A percentile compares a stretch with the other conserved stretches of the same genome.
These are phyloP conservation scores for Byssothecium circinans DNA, from an alignment of 2,329 filamentous ascomycete species.

Conservation along the genomic window DNA sequence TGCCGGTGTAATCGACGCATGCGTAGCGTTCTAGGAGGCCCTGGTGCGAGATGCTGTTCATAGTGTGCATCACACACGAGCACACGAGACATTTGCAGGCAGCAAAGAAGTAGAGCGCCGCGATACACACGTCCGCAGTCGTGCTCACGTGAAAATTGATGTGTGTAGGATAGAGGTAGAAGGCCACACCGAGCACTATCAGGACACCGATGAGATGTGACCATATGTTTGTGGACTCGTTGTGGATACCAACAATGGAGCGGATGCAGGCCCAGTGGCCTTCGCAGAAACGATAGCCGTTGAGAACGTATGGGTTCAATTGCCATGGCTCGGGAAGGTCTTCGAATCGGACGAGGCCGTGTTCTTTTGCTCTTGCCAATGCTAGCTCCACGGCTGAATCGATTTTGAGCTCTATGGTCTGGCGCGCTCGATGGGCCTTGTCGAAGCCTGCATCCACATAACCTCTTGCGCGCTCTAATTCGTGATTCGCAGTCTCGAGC, in stretches of 20 bases:
- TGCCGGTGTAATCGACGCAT: constrained; percentile 97
- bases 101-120: constrained; percentile 92
- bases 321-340: constrained; percentile 91
- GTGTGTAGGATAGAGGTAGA: constrained; percentile 92
- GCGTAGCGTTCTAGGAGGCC: constrained; percentile 90
- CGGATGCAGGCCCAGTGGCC: constrained; percentile 86
- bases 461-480: constrained; percentile 71
- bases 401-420: constrained; percentile 60
- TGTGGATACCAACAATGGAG: constrained; percentile 82
- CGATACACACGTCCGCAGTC: constrained; percentile 86
- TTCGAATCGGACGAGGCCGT: constrained; percentile 83
- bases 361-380: constrained; percentile 71
- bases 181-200: constrained; percentile 82
- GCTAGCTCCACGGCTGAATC: constrained; percentile 84
- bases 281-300: constrained; percentile 91
- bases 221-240: constrained; percentile 98
- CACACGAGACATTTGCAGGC: constrained; percentile 93
- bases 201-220: constrained; percentile 89
- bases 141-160: constrained; percentile 84
- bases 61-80: constrained; percentile 97
- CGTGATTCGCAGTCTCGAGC: constrained; percentile 77
- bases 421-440: constrained; percentile 78
- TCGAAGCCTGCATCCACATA: constrained; percentile 81
- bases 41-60: constrained; percentile 94
- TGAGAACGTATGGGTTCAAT: constrained; percentile 89